These are phyloP conservation scores for Erysimum cheiranthoides DNA, from an alignment of 345 rosid species.

Conservation along the genomic window DNA sequence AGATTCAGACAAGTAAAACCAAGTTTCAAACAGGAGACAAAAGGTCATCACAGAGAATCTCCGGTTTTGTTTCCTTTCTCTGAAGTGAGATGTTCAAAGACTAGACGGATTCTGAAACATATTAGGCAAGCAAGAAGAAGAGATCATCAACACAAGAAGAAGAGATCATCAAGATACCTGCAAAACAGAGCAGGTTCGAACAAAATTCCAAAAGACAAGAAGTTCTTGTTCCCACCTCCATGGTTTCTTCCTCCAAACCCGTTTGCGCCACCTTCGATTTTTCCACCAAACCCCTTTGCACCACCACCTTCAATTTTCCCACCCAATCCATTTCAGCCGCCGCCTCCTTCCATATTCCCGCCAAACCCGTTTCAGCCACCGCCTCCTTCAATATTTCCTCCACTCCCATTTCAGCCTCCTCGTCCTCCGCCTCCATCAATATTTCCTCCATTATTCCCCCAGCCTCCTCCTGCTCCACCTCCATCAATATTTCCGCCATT, in stretches of 20 bases:
- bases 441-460: slow-evolving; percentile 33
- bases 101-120: slow-evolving; percentile 32
- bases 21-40: slow-evolving; percentile 53
- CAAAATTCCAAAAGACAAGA: slow-evolving; percentile 12
- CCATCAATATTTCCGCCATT: slow-evolving; percentile 32
- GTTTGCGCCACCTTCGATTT: slow-evolving; percentile 30
- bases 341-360: slow-evolving; percentile 43
- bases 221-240: slow-evolving; percentile 40
- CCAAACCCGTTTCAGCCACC: slow-evolving; percentile 49
- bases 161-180: slow-evolving; percentile 24
- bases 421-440: slow-evolving; percentile 31
- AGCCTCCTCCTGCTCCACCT: slow-evolving; percentile 30
- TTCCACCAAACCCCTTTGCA: slow-evolving; percentile 43
- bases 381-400: slow-evolving; percentile 41
- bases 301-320: slow-evolving; percentile 45
- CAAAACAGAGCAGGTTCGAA: neutral
- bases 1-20: slow-evolving; percentile 44
- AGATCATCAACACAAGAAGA: slow-evolving; percentile 21
- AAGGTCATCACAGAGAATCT: slow-evolving; percentile 61
- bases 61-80: slow-evolving; percentile 51
- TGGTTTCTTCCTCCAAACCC: slow-evolving; percentile 45
- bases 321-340: slow-evolving; percentile 45
- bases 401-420: slow-evolving; percentile 18
- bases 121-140: slow-evolving; percentile 22
- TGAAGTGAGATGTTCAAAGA: neutral